These are phyloP conservation scores for Cytospora piceae DNA, from an alignment of 2,329 filamentous ascomycete genomes.

Conservation along the genomic window DNA sequence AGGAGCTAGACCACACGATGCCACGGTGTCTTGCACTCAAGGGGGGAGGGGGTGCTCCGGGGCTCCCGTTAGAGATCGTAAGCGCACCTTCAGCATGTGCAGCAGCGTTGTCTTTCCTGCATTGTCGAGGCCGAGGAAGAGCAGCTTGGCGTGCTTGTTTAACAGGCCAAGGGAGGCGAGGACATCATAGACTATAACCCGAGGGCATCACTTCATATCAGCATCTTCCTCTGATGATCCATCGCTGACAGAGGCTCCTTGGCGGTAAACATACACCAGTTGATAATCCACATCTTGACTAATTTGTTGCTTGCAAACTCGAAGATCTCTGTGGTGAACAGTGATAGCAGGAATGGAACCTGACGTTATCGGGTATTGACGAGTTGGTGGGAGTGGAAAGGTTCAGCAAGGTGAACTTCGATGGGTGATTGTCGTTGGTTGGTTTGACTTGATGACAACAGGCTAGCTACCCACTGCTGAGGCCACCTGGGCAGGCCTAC, in stretches of 20 bases:
- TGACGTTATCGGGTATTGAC: not conserved
- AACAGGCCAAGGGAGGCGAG: conserved; percentile 84
- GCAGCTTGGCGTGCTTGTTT: conserved; percentile 95
- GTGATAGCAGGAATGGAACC: not conserved
- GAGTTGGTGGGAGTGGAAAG: conserved; percentile 22
- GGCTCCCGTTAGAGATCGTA: not conserved
- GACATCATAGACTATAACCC: conserved; percentile 77
- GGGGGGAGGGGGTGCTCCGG: not conserved
- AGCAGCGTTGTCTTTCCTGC: conserved; percentile 92
- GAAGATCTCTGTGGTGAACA: not conserved
- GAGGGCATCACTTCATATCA: conserved; percentile 36
- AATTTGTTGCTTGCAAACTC: conserved; percentile 22
- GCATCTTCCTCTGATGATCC: conserved; percentile 17
- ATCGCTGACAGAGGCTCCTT: not conserved
- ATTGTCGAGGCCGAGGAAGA: conserved; percentile 92
- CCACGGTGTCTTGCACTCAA: not conserved
- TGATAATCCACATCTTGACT: conserved; percentile 83
- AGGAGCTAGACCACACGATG: not conserved
- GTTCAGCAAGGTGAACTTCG: conserved; percentile 6
- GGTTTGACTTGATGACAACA: conserved; percentile 29
- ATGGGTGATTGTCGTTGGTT: conserved; percentile 29
- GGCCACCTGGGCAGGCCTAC: not conserved
- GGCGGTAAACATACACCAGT: conserved; percentile 76
- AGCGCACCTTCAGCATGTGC: conserved; percentile 89
- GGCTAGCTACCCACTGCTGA: conserved; percentile 17